Evolutionary conservation across 352 stramenopile genomes (phyloP), one percentile per base, ranked within the genome.

Genomic region (Phytopythium delawarense): DNA sequence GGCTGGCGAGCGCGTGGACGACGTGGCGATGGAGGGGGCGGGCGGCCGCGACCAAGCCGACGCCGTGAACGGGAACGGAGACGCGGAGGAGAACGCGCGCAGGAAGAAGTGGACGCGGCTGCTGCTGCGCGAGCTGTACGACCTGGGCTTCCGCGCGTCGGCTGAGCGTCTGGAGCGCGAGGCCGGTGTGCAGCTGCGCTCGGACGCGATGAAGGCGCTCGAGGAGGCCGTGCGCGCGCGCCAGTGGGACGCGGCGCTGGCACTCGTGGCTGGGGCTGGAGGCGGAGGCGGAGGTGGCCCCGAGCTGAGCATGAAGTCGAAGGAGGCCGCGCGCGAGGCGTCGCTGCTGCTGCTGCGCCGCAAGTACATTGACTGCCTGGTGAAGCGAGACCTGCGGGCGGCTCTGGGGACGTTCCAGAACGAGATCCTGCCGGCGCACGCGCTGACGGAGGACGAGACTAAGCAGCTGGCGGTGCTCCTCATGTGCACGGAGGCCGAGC

Each of bases 121-220:
- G 46, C 56, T 93, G 34, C 74, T 93, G 6, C 79, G 84, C 13
- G 84, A 93, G 64, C 74, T 93, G 23, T 88, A 91, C 66, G 84
- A 93, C 63, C 67, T 89, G 20, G 80, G 81, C 11, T 91, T 76
- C 44, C 42, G 44, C 12, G 59, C 70, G 23, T 62, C 79, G 0
- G 84, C 82, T 0, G 65, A 64, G 13, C 59, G 68, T 39, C 72
- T 94, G 18, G 82, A 94, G 58, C 68, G 65, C 9, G 84, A 92
- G 51, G 82, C 84, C 9, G 63, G 54, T 0, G 71, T 94, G 25
- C 70, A 85, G 49, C 60, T 93, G 2, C 72, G 74, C 12, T 91
- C 84, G 4, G 39, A 59, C 2, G 69, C 70, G 7, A 89, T 93
- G 84, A 66, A 80, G 51, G 60, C 56, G 44, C 64, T 91, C 18